Evolutionary conservation across 1,284 basidiomycete species (phyloP).

Genomic region (Erythrobasidium hasegawianum): DNA sequence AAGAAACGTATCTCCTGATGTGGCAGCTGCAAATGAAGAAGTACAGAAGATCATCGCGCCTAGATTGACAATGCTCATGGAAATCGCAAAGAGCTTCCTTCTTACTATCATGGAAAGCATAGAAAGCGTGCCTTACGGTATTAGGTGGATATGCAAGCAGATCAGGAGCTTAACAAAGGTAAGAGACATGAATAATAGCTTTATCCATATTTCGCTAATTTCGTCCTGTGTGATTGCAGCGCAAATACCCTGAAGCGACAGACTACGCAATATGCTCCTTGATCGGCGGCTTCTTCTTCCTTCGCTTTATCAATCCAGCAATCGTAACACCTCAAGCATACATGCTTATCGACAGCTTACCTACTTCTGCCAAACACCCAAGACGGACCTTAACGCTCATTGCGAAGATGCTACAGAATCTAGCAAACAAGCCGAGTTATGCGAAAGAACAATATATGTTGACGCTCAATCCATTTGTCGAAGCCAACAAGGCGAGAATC

Average conservation of each 20-base stretch:
- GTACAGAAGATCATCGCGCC: slow-evolving; percentile 97
- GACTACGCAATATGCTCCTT: slow-evolving; percentile 97
- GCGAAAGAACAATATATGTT: slow-evolving; percentile 99
- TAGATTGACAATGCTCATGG: slow-evolving; percentile 94
- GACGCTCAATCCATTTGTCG: slow-evolving; percentile 94
- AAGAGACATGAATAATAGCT: too few species aligned
- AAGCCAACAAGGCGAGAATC: slow-evolving; percentile 95
- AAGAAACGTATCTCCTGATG: slow-evolving; percentile 84
- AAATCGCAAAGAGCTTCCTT: slow-evolving; percentile 95
- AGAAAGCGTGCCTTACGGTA: slow-evolving; percentile 96
- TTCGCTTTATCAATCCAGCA: slow-evolving; percentile 99
- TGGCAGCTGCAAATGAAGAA: slow-evolving; percentile 86
- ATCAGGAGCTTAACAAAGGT: slow-evolving; percentile 92
- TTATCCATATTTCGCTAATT: too few species aligned
- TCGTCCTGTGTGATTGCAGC: too few species aligned
- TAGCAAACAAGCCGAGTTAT: slow-evolving; percentile 98
- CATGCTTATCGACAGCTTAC: slow-evolving; percentile 96
- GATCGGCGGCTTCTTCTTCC: slow-evolving; percentile 99
- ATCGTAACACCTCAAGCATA: slow-evolving; percentile 99
- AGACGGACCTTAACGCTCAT: slow-evolving; percentile 93
- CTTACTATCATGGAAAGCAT: slow-evolving; percentile 97
- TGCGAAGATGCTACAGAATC: slow-evolving; percentile 98
- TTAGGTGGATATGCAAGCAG: slow-evolving; percentile 99
- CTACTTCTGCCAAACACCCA: slow-evolving; percentile 79
- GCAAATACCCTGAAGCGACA: slow-evolving; percentile 95